Evolutionary conservation across 2,329 filamentous ascomycete species (phyloP), one percentile per base, ranked within the genome.

Genomic region (Microsporum canis): DNA sequence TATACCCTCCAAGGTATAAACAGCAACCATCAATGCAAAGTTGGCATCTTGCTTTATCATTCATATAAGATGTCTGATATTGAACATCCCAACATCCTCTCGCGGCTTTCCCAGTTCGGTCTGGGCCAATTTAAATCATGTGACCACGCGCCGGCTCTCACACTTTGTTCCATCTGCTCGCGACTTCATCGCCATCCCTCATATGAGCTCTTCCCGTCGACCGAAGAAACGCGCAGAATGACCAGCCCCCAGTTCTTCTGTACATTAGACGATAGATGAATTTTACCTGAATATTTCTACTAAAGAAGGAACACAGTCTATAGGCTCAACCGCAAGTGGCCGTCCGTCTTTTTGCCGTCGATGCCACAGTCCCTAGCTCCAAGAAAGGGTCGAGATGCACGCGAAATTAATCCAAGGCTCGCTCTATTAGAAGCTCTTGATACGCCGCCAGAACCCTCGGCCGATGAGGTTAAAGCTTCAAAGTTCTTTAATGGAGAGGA

Each of bases 401-500:
- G 55, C 55, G 39, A 29, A 14, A 5, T 27, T 23, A 39, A 61
- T 62, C 60, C 60, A 62, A 66, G 66, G 71, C 68, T 60, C 65
- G 64, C 65, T 67, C 61, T 47, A 51, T 59, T 53, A 61, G 62
- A 63, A 41, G 61, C 61, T 5, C 59, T 64, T 27, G 61, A 64
- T 31, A 45, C 63, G 3, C 60, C 63, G 10, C 55, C 60, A 29
- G 60, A 56, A 2, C 55, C 49, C 4, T 57, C 63, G 31, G 34
- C 62, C 8, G 63, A 64, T 41, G 56, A 59, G 29, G 56, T 64
- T 14, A 62, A 55, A 29, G 36, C 36, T 2, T 59, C 38, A 6
- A 62, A 59, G 36, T 58, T 62, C 39, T 38, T 58, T 10, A 14
- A 31, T 29, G 68, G 70, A 29, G 71, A 70, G 8, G 70, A 71